Percentiles rank a stretch among this genome's conserved stretches.
Evolutionary conservation across 1,139 yeast species (phyloP).

Genomic region (Hemisphaericaspora subhashii): DNA sequence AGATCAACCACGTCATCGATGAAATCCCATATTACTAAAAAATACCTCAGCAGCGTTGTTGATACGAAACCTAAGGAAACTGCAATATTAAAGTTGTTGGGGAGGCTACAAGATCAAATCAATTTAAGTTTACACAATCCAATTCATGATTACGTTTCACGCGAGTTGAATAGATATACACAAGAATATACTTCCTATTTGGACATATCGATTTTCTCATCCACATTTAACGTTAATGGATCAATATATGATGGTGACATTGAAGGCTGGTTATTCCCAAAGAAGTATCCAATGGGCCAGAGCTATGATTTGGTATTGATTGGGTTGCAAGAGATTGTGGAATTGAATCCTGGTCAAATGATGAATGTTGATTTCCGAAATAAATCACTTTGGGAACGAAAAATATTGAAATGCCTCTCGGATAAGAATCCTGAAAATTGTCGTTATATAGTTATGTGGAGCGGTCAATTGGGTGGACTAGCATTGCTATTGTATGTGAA

Average conservation of each 20-base stretch:
- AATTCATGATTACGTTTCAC: constrained; percentile 64
- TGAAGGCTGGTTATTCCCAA: constrained; percentile 60
- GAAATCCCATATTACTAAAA: constrained; percentile 48
- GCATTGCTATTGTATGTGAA: constrained; percentile 72
- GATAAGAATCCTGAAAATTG: constrained; percentile 26
- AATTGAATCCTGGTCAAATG: constrained; percentile 87
- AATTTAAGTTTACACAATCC: constrained; percentile 62
- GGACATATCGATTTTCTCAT: constrained; percentile 56
- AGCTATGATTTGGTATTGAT: constrained; percentile 70
- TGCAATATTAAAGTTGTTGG: constrained; percentile 50
- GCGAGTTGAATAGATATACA: constrained; percentile 49
- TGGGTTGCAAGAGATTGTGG: constrained; percentile 92
- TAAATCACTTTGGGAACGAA: constrained; percentile 76
- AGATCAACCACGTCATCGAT: constrained; percentile 35
- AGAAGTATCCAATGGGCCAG: constrained; percentile 7
- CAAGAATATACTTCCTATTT: constrained; percentile 51
- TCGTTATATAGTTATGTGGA: constrained; percentile 70
- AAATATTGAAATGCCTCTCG: constrained; percentile 59
- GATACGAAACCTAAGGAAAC: constrained; percentile 44
- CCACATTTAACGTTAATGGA: constrained; percentile 75
- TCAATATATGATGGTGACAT: constrained; percentile 52
- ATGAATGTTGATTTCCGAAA: constrained; percentile 75
- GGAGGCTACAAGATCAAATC: constrained; percentile 49
- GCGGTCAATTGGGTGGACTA: constrained; percentile 94
- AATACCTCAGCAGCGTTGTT: constrained; percentile 43